Evolutionary conservation across 352 stramenopile genomes (phyloP).

Genomic region (Pythium diclinum): DNA sequence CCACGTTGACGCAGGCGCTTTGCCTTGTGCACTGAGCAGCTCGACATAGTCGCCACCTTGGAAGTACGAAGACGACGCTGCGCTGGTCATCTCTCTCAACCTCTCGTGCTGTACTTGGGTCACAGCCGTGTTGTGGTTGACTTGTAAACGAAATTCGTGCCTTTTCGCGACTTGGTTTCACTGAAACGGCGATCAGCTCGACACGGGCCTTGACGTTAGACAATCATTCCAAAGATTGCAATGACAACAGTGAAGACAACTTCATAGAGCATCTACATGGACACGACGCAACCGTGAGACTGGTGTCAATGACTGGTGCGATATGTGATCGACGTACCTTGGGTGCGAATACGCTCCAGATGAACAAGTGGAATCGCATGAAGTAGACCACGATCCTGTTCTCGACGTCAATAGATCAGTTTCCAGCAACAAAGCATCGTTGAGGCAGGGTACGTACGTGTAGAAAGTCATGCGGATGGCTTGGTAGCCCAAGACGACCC

Average conservation of each 20-base stretch:
- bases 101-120: neutral
- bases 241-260: conserved; percentile 48
- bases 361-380: conserved; percentile 90
- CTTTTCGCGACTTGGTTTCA: conserved; percentile 8
- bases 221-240: conserved; percentile 4
- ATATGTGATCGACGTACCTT: conserved; percentile 46
- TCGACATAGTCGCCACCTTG: conserved; percentile 82
- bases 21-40: conserved; percentile 76
- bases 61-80: conserved; percentile 42
- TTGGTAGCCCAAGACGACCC: conserved; percentile 16
- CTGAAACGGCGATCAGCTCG: neutral
- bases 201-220: neutral
- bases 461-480: conserved; percentile 21
- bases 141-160: neutral
- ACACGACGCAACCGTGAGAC: neutral
- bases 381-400: conserved; percentile 75
- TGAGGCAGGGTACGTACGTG: conserved; percentile 16
- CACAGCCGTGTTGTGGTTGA: neutral
- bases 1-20: conserved; percentile 60
- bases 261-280: conserved; percentile 73
- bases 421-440: neutral
- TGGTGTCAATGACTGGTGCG: neutral
- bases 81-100: conserved; percentile 4
- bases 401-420: neutral
- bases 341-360: conserved; percentile 89